Evolutionary conservation across 106 monocot species (phyloP).

Genomic region (Dendrobium chrysotoxum): DNA sequence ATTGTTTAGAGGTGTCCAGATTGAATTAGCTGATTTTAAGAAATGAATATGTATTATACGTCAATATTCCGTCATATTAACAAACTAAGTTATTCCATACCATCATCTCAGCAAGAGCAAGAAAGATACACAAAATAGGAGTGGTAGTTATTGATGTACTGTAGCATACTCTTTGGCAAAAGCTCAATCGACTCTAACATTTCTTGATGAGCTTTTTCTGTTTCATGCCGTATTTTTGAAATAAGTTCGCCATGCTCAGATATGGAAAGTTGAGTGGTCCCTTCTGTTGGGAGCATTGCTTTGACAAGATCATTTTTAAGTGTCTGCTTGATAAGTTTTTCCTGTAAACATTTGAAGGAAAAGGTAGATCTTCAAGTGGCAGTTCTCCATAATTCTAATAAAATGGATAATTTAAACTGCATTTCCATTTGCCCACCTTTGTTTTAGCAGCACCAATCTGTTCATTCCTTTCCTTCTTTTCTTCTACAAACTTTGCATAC

Average conservation of each 20-base stretch:
- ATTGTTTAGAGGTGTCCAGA: neutral
- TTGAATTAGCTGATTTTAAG: neutral
- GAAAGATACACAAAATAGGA: neutral
- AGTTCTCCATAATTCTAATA: neutral
- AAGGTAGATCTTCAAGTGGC: neutral
- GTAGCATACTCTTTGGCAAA: slow-evolving; percentile 16
- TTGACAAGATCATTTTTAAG: slow-evolving; percentile 45
- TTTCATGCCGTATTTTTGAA: slow-evolving; percentile 31
- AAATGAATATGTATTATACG: neutral
- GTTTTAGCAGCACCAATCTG: slow-evolving; percentile 35
- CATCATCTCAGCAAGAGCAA: neutral
- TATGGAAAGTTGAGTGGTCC: slow-evolving; percentile 23
- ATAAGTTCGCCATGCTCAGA: slow-evolving; percentile 39
- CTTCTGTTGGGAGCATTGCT: slow-evolving; percentile 35
- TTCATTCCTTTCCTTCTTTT: slow-evolving; percentile 31
- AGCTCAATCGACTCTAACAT: slow-evolving; percentile 24
- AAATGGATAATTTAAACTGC: neutral
- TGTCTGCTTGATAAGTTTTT: slow-evolving; percentile 51
- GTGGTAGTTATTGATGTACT: neutral
- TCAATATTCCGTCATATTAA: neutral
- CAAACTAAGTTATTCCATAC: neutral
- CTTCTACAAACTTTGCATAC: slow-evolving; percentile 35
- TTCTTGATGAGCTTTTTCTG: slow-evolving; percentile 42
- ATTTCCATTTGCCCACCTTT: slow-evolving; percentile 28
- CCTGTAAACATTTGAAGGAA: slow-evolving; percentile 26